A percentile compares a stretch with the other conserved stretches of the same genome.
Evolutionary conservation across 2,329 filamentous ascomycete genomes (phyloP).

Genomic region (Claviceps quebecensis): DNA sequence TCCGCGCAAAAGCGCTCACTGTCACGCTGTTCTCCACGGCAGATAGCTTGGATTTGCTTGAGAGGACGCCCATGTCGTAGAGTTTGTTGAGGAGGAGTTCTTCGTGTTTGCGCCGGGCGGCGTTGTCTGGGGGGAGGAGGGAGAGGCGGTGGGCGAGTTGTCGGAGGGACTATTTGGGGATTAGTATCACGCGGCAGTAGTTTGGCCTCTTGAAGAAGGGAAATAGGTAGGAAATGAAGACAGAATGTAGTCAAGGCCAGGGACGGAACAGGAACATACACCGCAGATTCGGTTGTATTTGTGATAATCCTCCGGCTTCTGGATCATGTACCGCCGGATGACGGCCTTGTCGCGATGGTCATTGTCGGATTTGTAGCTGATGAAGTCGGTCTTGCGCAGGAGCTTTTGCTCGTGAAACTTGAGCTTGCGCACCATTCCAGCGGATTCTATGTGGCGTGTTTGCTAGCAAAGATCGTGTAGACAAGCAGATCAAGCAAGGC

Average conservation of each 20-base stretch:
- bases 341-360: conserved; percentile 72
- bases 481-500: no score
- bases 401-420: conserved; percentile 97
- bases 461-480: neutral
- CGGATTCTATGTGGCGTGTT: neutral
- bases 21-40: conserved; percentile 81
- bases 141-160: conserved; percentile 82
- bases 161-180: conserved; percentile 51
- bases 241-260: neutral
- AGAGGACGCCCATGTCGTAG: conserved; percentile 79
- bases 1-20: conserved; percentile 74
- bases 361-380: conserved; percentile 81
- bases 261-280: conserved; percentile 29
- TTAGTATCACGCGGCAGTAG: neutral
- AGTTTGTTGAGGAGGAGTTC: conserved; percentile 80
- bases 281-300: conserved; percentile 54
- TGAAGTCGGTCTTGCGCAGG: conserved; percentile 84
- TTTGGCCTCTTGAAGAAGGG: neutral
- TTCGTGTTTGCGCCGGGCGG: conserved; percentile 72
- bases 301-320: conserved; percentile 76
- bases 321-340: conserved; percentile 76
- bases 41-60: conserved; percentile 60
- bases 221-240: neutral
- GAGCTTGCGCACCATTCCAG: conserved; percentile 76
- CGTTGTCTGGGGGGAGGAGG: conserved; percentile 64